Evolutionary conservation across 2,329 filamentous ascomycete species (phyloP), one percentile per base, ranked within the genome.

Genomic region (Epichloe sibirici): DNA sequence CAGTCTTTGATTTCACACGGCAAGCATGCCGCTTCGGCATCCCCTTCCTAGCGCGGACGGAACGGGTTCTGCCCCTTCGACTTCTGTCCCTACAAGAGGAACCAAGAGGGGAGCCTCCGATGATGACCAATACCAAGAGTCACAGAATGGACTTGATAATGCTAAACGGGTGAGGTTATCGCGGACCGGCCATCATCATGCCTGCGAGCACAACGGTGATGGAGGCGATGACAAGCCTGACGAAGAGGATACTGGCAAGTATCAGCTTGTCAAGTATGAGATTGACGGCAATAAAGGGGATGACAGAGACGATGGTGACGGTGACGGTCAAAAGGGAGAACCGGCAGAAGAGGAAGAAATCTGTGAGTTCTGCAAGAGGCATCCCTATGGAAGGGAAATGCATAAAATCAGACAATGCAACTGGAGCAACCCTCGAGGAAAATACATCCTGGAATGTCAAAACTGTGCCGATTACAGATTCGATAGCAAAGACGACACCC

Each of bases 401-500:
- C 43, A 51, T 31, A 45, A 17, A 12, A 4, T 6, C 9, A 43
- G 23, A 1, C 51, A 55, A 6, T 62, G 61, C 48, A 51, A 62
- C 49, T 53, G 48, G 43, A 31, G 49, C n/a, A 46, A n/a, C 15
- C 13, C 47, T 3, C 51, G 46, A 7, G 48, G 43, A 1, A 51
- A 51, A 7, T 55, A 52, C 45, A 40, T 48, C 17, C n/a, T 61
- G 5, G 62, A 63, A 38, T 64, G 62, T 52, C 53, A 51, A 38
- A 63, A 60, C 55, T 64, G 62, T 48, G 56, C 62, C 43, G 57
- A 64, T 50, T 34, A 59, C 40, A 55, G 61, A n/a, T 45, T 44
- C 42, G 44, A 45, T 13, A 31, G 15, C 6, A 15, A 23, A 37
- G 12, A 31, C 15, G 15, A 9, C 39, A 17, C 49, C 0, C 55